Base-by-base conservation (phyloP, 1,284 basidiomycete genomes). In the Cutaneotrichosporon spelunceum region DNA sequence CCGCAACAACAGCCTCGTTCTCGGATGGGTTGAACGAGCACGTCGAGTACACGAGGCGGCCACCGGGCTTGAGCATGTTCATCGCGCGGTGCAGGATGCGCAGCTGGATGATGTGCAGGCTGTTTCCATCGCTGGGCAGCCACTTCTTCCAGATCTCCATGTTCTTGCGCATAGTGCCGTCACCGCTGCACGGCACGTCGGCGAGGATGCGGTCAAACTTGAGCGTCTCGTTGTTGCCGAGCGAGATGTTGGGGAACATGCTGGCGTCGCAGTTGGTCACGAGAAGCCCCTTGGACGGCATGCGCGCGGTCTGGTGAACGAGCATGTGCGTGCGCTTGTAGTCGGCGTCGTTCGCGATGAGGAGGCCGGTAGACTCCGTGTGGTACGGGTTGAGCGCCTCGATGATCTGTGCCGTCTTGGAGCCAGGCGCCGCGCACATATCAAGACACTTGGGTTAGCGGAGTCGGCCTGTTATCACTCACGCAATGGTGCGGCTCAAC, bases 351-450 rank as follows among this genome's bases (percentile, higher is more conserved):
- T 80, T 80, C 61, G 79, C 79, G 54, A 80, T 77, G 30, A 80
- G 70, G 16, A 80, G 61, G 45, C 79, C 77, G 26, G 72, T 75
- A 19, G 72, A 75, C 48, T 63, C 62, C 33, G 71, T 72, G 64
- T 77, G 68, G 58, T 79, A 73, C 14, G 77, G 78, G 70, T 79
- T 79, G 56, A 79, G 71, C 11, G 78, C 76, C 67, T 79, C 78
- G 64, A 78, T 77, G 66, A 78, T 78, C 66, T 79, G 76, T 13
- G 77, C 72, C 10, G 77, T 77, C 71, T 99, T 99, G 33, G 93
- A 96, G 16, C 96, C 96, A 1, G 96, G 96, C 1, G 96, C 95
- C n/a, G 96, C 96, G 75, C 95, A 99, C 90, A 97, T 93, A 79
- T 99, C 95, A 70, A 99, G 86, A 42, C 93, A 91, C 88, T 92